Evolutionary conservation across 768 basidiomycete genomes (phyloP).

Genomic region (Boletus sp.): DNA sequence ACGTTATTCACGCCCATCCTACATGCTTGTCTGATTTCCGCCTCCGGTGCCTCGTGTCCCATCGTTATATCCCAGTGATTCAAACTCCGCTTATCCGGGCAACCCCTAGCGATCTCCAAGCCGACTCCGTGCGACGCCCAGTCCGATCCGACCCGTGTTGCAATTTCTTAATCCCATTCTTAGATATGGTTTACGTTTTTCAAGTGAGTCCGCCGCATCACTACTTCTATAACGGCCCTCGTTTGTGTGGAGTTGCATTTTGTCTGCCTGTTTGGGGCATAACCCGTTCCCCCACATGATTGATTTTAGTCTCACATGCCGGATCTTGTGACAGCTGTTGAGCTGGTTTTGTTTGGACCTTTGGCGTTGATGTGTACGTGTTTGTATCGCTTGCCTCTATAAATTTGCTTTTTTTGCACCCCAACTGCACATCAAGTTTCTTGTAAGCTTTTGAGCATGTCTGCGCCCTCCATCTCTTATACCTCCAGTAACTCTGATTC

Average conservation of each 20-base stretch:
- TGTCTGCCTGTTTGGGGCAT: conserved; percentile 6
- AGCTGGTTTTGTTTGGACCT: neutral
- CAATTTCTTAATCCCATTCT: neutral
- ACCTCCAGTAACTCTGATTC: conserved; percentile 18
- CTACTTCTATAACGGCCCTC: neutral
- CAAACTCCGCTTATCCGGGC: conserved; percentile 12
- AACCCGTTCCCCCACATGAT: neutral
- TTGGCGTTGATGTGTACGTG: conserved; percentile 14
- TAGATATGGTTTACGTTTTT: neutral
- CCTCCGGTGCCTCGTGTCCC: neutral
- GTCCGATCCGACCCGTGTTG: conserved; percentile 6
- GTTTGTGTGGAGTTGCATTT: neutral
- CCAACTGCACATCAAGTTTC: neutral
- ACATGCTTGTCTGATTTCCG: too few species aligned
- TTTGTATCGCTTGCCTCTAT: conserved; percentile 27
- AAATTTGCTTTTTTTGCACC: conserved; percentile 22
- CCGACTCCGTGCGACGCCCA: neutral
- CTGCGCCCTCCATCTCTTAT: conserved; percentile 7
- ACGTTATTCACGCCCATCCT: neutral
- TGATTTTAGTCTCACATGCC: neutral
- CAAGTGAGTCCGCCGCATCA: conserved; percentile 12
- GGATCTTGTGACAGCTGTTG: neutral
- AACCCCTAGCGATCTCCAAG: neutral
- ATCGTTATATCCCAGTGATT: neutral
- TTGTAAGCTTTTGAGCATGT: conserved; percentile 18